These are phyloP conservation scores for Didymella glomerata DNA, from an alignment of 2,329 filamentous ascomycete species.

Conservation along the genomic window DNA sequence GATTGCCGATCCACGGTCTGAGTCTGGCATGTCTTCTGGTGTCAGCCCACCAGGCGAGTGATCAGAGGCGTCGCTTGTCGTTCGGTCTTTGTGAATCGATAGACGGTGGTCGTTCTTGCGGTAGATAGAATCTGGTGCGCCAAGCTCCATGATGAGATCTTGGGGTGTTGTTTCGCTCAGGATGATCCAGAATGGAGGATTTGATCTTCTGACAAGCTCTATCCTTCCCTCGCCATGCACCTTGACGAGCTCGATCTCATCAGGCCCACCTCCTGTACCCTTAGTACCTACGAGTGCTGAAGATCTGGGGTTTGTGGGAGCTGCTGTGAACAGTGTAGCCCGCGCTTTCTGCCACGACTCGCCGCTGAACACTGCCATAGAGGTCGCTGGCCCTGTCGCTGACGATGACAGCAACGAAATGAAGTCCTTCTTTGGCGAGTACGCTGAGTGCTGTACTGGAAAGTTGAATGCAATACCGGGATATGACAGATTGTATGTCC, in stretches of 20 bases:
- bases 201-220: slow-evolving; percentile 77
- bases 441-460: slow-evolving; percentile 75
- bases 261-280: slow-evolving; percentile 80
- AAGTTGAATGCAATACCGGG: slow-evolving; percentile 95
- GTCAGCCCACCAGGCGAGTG: slow-evolving; percentile 40
- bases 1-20: slow-evolving; percentile 45
- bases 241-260: slow-evolving; percentile 83
- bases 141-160: slow-evolving; percentile 87
- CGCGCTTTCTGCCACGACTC: slow-evolving; percentile 89
- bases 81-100: slow-evolving; percentile 73
- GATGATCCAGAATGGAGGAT: slow-evolving; percentile 72
- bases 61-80: slow-evolving; percentile 49
- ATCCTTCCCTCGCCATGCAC: slow-evolving; percentile 81
- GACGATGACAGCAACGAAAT: slow-evolving; percentile 84
- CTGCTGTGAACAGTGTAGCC: slow-evolving; percentile 76
- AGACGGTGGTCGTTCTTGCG: slow-evolving; percentile 88
- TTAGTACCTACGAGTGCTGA: slow-evolving; percentile 70
- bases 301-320: slow-evolving; percentile 76
- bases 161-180: slow-evolving; percentile 91
- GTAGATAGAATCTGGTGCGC: slow-evolving; percentile 93
- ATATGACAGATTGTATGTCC: slow-evolving; percentile 91
- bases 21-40: slow-evolving; percentile 43
- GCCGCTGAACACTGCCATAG: slow-evolving; percentile 91
- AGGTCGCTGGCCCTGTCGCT: slow-evolving; percentile 76
- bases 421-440: slow-evolving; percentile 80